Evolutionary conservation across 108 stramenopile species (phyloP), one percentile per base, ranked within the genome.

Genomic region (Bacterosira constricta): DNA sequence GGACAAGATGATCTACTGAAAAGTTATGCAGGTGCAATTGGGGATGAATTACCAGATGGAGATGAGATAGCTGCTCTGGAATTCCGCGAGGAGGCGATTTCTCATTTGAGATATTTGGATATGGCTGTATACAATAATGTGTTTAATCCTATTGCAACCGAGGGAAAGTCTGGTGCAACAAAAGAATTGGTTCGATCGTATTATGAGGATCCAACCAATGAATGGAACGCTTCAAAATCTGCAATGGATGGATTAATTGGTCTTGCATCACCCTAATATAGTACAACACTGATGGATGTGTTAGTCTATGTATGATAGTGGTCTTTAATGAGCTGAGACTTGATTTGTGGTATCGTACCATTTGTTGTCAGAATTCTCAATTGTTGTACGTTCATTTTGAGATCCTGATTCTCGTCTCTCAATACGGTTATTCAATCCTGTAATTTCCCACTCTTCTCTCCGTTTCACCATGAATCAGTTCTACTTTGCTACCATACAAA

Each of bases 51-150:
- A 20, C 69, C 73, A 12, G 77, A 77, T 44, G 91, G 91, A n/a
- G 92, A 93, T 70, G 92, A 93, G 74, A 65, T 93, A 31, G 80
- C 87, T 30, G 89, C 79, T 1, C 65, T 95, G 53, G 90, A 95
- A 62, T 71, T 79, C 9, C 54, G 71, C 32, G 93, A 95, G 52
- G 93, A 95, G 18, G 34, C 81, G 8, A 32, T 80, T n/a, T 55
- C 66, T 30, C 93, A 90, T 69, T 79, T 95, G 63, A 59, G 90
- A 27, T 95, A 84, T 67, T 61, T 95, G 11, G 93, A 95, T 71
- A 93, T 95, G 90, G 86, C 90, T 2, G 90, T 86, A 6, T 95
- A 95, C 68, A 91, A 91, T 61, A 95, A 95, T 55, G 80, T 85
- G 31, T 95, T 95, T 59, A 90, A 90, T 76, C 93, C 93, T 9